phyloP scores from a whole-genome alignment of 1,139 yeast species.

The Diutina scorzettiae region DNA sequence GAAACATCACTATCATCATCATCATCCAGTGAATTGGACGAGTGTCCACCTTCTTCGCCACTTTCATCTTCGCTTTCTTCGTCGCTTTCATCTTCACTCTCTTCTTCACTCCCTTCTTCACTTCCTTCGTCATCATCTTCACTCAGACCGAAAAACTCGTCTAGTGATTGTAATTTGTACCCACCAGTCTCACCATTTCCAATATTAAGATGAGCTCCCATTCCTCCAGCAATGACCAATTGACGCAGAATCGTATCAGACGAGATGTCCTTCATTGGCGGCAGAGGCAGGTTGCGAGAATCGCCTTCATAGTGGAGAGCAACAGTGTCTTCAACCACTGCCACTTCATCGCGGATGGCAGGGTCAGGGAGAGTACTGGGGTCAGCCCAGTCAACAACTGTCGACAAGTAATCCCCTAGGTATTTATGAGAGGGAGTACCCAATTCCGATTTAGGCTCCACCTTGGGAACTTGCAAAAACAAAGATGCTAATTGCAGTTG shows the following conservation, averaged over 20 bases:
- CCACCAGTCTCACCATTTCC: slow-evolving; percentile 10
- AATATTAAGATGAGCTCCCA: slow-evolving; percentile 10
- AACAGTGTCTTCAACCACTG: slow-evolving; percentile 17
- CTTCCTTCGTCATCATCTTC: slow-evolving; percentile 8
- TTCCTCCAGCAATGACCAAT: neutral
- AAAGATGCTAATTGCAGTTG: slow-evolving; percentile 54
- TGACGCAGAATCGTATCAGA: neutral
- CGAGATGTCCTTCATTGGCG: neutral
- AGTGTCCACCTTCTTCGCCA: neutral
- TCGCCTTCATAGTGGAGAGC: slow-evolving; percentile 8
- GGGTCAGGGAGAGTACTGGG: slow-evolving; percentile 21
- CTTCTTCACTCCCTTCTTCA: neutral
- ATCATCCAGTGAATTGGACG: neutral
- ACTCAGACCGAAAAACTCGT: slow-evolving; percentile 68
- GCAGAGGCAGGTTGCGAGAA: neutral
- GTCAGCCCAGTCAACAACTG: slow-evolving; percentile 19
- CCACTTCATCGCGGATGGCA: slow-evolving; percentile 24
- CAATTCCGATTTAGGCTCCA: slow-evolving; percentile 29
- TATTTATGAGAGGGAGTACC: neutral
- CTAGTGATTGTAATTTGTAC: slow-evolving; percentile 61
- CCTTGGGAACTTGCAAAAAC: slow-evolving; percentile 76
- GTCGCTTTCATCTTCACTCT: neutral
- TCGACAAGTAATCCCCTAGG: neutral
- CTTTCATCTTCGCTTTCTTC: neutral
- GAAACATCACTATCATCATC: neutral